phyloP scores from a whole-genome alignment of 108 stramenopile genomes.

The Nitzschia inconspicua region DNA sequence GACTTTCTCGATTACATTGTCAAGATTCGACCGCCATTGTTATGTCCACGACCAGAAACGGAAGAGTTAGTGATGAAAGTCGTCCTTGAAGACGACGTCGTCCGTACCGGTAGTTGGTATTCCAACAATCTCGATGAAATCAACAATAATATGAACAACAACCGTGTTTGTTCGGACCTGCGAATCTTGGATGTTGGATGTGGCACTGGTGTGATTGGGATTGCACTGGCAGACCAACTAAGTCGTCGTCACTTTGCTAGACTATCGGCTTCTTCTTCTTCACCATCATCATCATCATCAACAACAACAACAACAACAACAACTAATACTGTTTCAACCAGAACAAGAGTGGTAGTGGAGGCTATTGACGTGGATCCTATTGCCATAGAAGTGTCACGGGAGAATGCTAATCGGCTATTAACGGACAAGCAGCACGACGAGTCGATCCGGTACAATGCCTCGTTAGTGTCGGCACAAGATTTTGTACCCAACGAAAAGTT shows the following conservation, averaged over 20 bases:
- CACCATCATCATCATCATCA: no score
- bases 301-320: no score
- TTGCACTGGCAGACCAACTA: constrained; percentile 67
- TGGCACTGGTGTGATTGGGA: constrained; percentile 92
- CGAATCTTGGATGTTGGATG: constrained; percentile 88
- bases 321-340: no score
- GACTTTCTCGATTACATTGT: constrained; percentile 84
- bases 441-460: constrained; percentile 17
- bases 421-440: constrained; percentile 1
- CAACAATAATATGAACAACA: no score
- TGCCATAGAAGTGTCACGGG: constrained; percentile 72
- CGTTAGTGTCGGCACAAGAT: constrained; percentile 39
- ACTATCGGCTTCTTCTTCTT: no score
- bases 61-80: constrained; percentile 86
- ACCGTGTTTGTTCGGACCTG: constrained; percentile 21
- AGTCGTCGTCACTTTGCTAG: no score
- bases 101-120: neutral
- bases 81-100: constrained; percentile 36
- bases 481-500: constrained; percentile 40
- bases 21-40: constrained; percentile 63
- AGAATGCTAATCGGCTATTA: constrained; percentile 69
- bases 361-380: constrained; percentile 78
- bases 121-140: no score
- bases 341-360: constrained; percentile 46
- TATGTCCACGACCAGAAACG: constrained; percentile 94